Evolutionary conservation across 2,329 filamentous ascomycete genomes (phyloP), one percentile per base, ranked within the genome.

Genomic region (Sclerotinia borealis): DNA sequence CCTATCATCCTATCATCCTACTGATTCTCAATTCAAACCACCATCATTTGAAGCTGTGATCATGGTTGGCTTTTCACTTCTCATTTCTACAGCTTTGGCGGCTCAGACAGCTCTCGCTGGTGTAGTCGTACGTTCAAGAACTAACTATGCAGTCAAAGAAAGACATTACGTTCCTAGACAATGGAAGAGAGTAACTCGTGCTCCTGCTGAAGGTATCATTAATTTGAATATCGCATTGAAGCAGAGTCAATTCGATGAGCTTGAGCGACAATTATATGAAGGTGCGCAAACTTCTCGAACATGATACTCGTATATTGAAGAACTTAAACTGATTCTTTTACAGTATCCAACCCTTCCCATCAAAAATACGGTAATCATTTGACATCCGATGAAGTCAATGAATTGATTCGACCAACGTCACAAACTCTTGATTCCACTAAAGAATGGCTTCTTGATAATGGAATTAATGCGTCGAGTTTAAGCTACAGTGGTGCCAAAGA

Each of bases 191-290:
- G 70, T 80, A 52, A 77, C 77, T 45, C 74, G 77, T 37, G 80
- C 83, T 3, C 77, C 81, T 45, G 76, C 78, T 50, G 73, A 77
- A 22, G 78, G 82, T 65, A 74, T 77, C 39, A 79, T 86, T 65
- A 75, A 83, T 41, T 74, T 87, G 52, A 80, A 84, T 56, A 85
- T 86, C 69, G 84, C 81, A 36, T 72, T 87, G 65, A 85, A 81
- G 76, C 84, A 86, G 71, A 77, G 78, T 64, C 80, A 81, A 49
- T 83, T 85, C 63, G 77, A 78, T 22, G 79, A 81, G 67, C 75
- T 86, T 25, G 82, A 85, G 71, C 77, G 78, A 65, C 82, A 85
- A 68, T 75, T 86, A 4, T 77, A 79, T 65, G 78, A 84, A 73
- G 78, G 79, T 80, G 72, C 67, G 69, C 11, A 47, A 36, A 51